Base-by-base conservation (phyloP, 768 basidiomycete species). In the Chalciporus piperatus region DNA sequence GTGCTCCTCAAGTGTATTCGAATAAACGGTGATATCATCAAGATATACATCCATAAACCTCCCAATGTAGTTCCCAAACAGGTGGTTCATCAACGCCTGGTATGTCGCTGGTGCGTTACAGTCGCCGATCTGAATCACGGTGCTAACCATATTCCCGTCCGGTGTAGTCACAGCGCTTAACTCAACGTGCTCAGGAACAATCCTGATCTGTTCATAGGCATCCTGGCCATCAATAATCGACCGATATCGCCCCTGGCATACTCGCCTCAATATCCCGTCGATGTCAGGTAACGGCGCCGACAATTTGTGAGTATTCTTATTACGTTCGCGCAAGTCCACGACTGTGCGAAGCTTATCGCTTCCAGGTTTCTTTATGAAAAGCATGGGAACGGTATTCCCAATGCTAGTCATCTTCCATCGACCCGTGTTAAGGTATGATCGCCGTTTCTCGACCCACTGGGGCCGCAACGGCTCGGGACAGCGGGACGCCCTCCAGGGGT, bases 61-160 rank as follows among this genome's bases (percentile, higher is more conserved):
- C 25, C 25, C 25, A 3, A 25, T 25, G 7, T 25, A 25, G 7
- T 25, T 13, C 44, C 50, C 32, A 13, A 39, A 7, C 23, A 42
- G 1, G 53, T 46, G 3, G 51, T 50, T 37, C 23, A 38, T 13
- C 54, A 62, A 39, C 40, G 48, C 25, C 56, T 68, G 11, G 44
- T 59, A 25, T 3, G 25, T 25, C 3, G 25, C 25, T 25, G 25
- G 25, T 25, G 25, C 25, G 25, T 25, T 25, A 7, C 25, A 25
- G 25, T 25, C 25, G 25, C 25, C 25, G 11, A 40, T 38, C n/a
- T 48, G 0, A 54, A 51, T 11, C 3, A 38, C 16, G 1, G 37
- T 38, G 32, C 49, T 10, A 67, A 63, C 58, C 51, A 70, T 68
- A 12, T 59, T 70, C 0, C 70, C 66, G 52, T 68, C 60, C 0